Evolutionary conservation across 768 basidiomycete species (phyloP).

Genomic region (Collybia sp.): DNA sequence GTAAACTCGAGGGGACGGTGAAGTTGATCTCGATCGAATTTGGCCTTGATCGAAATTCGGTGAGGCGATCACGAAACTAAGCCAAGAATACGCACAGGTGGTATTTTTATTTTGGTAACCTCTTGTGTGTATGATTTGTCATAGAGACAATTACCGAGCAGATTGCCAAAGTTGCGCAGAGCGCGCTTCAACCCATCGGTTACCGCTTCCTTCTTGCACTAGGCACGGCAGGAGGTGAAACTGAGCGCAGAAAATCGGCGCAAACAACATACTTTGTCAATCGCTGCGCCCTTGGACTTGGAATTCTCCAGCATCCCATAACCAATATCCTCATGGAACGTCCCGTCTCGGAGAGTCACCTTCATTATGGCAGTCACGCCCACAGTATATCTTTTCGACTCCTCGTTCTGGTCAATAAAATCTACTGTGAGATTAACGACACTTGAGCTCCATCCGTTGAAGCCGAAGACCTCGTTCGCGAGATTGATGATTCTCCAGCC

Average conservation of each 20-base stretch:
- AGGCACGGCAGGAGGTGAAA: conserved; percentile 3
- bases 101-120: conserved; percentile 82
- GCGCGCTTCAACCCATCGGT: conserved; percentile 93
- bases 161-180: conserved; percentile 87
- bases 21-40: conserved; percentile 62
- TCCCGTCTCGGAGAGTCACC: conserved; percentile 85
- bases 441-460: conserved; percentile 91
- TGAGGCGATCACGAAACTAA: neutral
- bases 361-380: conserved; percentile 84
- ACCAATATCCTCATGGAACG: conserved; percentile 91
- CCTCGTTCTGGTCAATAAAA: conserved; percentile 72
- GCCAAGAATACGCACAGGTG: conserved; percentile 53
- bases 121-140: conserved; percentile 88
- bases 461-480: conserved; percentile 98
- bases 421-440: conserved; percentile 73
- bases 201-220: conserved; percentile 99
- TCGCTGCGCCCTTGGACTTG: conserved; percentile 76
- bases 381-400: conserved; percentile 59
- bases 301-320: conserved; percentile 85
- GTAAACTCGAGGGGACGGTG: conserved; percentile 70
- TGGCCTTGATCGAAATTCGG: conserved; percentile 36
- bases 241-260: neutral
- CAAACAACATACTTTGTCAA: conserved; percentile 78
- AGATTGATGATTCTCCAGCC: conserved; percentile 98
- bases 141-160: conserved; percentile 96